These are phyloP conservation scores for Epithemia pelagica DNA, from an alignment of 108 stramenopile genomes.

Conservation along the genomic window DNA sequence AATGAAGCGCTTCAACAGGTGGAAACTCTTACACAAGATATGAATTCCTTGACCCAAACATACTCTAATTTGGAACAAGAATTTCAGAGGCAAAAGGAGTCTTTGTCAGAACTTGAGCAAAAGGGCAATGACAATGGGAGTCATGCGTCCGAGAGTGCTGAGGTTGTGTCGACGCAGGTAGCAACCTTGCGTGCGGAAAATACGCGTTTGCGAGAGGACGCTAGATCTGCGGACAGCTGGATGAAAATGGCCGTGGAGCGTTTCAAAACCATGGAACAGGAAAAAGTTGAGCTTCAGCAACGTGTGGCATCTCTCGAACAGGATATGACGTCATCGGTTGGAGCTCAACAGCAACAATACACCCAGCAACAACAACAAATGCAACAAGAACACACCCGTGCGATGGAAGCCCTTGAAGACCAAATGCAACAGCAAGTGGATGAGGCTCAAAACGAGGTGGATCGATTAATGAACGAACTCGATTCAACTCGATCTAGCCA, in stretches of 20 bases:
- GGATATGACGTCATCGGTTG: constrained; percentile 1
- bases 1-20: constrained; percentile 34
- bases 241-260: constrained; percentile 76
- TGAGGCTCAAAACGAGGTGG: background rate
- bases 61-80: constrained; percentile 67
- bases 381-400: background rate
- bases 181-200: constrained; percentile 54
- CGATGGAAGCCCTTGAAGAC: constrained; percentile 17
- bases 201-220: constrained; percentile 49
- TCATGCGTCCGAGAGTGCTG: constrained; percentile 10
- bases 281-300: constrained; percentile 25
- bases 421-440: constrained; percentile 12
- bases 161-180: constrained; percentile 24
- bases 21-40: constrained; percentile 51
- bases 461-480: background rate
- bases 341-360: background rate
- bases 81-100: constrained; percentile 28
- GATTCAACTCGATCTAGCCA: background rate
- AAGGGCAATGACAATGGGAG: background rate
- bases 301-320: constrained; percentile 18
- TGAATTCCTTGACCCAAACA: constrained; percentile 62
- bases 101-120: background rate
- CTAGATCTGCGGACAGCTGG: constrained; percentile 70
- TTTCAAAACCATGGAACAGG: constrained; percentile 60
- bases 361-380: background rate